phyloP scores from a whole-genome alignment of 2,329 filamentous ascomycete species.

The Ophiostoma populinum region DNA sequence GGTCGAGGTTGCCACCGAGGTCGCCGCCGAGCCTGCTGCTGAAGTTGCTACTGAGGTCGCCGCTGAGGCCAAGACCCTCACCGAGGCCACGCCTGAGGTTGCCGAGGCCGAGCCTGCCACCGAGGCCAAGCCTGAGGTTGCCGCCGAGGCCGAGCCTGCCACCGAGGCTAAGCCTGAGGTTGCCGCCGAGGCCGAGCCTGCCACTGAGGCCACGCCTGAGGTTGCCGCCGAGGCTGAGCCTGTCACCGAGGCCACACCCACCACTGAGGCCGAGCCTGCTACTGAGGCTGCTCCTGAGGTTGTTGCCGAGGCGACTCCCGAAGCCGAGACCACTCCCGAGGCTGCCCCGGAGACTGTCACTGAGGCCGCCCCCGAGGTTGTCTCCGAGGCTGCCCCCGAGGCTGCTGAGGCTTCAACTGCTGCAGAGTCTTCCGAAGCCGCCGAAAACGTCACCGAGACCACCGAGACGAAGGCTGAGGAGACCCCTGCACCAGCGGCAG shows the following conservation, averaged over 20 bases:
- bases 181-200: neutral
- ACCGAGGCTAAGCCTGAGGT: neutral
- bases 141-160: neutral
- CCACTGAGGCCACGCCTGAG: neutral
- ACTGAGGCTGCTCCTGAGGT: neutral
- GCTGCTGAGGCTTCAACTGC: neutral
- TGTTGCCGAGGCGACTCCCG: neutral
- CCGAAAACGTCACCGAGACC: neutral
- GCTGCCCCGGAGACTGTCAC: neutral
- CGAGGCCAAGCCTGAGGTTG: neutral
- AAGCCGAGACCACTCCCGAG: too few relatives aligned
- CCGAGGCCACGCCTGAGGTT: neutral
- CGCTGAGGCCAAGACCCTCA: neutral
- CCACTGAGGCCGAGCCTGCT: neutral
- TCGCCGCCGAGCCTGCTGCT: neutral
- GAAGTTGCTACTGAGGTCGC: neutral
- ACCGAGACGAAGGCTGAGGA: neutral
- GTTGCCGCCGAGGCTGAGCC: neutral
- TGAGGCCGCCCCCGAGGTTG: neutral
- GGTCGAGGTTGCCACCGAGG: neutral
- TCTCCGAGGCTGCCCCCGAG: neutral
- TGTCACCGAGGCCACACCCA: neutral
- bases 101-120: neutral
- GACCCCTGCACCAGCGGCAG: neutral
- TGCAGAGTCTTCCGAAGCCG: neutral